Percentiles rank a stretch among this genome's conserved stretches.
phyloP scores from a whole-genome alignment of 768 basidiomycete genomes.

The Suillus variegatus region DNA sequence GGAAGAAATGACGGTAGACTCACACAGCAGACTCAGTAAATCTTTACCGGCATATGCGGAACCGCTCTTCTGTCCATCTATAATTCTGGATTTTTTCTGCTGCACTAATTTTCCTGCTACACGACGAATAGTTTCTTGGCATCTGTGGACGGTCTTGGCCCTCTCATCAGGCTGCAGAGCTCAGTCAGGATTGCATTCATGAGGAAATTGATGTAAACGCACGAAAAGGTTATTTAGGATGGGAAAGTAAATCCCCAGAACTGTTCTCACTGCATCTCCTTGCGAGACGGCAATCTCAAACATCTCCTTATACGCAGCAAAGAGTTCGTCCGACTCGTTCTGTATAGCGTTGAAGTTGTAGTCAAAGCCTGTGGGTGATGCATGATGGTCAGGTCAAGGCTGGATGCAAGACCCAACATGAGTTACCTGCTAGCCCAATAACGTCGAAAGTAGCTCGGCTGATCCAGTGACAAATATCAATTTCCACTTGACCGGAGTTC shows the following conservation, averaged over 20 bases:
- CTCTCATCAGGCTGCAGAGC: slow-evolving; percentile 52
- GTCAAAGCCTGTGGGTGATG: slow-evolving; percentile 61
- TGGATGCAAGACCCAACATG: background rate
- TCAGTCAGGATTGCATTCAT: background rate
- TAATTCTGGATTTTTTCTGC: slow-evolving; percentile 75
- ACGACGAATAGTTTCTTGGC: slow-evolving; percentile 62
- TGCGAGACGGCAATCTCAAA: slow-evolving; percentile 73
- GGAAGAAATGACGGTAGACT: slow-evolving; percentile 29
- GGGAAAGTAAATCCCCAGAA: slow-evolving; percentile 62
- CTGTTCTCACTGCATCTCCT: slow-evolving; percentile 41
- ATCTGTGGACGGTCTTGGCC: slow-evolving; percentile 50
- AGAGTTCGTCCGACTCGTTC: slow-evolving; percentile 76
- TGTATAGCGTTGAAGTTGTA: slow-evolving; percentile 86
- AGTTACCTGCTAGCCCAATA: slow-evolving; percentile 81
- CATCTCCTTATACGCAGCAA: slow-evolving; percentile 83
- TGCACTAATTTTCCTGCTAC: slow-evolving; percentile 77
- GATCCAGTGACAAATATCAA: slow-evolving; percentile 83
- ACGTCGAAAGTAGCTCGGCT: slow-evolving; percentile 88
- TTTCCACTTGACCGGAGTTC: slow-evolving; percentile 34
- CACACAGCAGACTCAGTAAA: slow-evolving; percentile 74
- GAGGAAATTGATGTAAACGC: slow-evolving; percentile 26
- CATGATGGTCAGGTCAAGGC: background rate
- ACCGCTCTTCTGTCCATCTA: slow-evolving; percentile 56
- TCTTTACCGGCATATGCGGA: slow-evolving; percentile 64
- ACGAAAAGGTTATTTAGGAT: slow-evolving; percentile 56